A percentile compares a stretch with the other conserved stretches of the same genome.
These are phyloP conservation scores for Lactuca sativa DNA, from an alignment of 129 eudicot species.

Conservation along the genomic window DNA sequence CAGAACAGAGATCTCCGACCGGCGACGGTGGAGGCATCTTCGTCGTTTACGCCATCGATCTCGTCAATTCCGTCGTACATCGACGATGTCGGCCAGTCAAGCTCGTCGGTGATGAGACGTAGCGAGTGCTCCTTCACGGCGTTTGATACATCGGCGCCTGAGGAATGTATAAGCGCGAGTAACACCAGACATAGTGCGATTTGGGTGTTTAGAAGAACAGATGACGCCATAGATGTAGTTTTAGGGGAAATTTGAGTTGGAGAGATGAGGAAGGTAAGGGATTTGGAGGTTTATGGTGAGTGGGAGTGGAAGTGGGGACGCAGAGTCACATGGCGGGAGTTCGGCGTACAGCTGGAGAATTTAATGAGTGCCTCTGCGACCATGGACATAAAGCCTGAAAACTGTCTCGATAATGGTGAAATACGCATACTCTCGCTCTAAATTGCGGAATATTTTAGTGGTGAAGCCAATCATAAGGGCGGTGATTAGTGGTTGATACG, in stretches of 20 bases:
- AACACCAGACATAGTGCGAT: slow-evolving; percentile 12
- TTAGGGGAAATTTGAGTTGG: not conserved
- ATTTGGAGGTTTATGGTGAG: slow-evolving; percentile 12
- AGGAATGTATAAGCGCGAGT: slow-evolving; percentile 21
- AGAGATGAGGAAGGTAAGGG: not conserved
- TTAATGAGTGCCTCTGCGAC: slow-evolving; percentile 29
- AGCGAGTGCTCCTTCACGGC: not conserved
- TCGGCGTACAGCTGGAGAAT: slow-evolving; percentile 30
- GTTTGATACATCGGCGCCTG: slow-evolving; percentile 21
- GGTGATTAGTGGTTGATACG: slow-evolving; percentile 20
- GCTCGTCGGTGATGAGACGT: slow-evolving; percentile 17
- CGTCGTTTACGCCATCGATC: slow-evolving; percentile 18
- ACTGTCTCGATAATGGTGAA: slow-evolving; percentile 32
- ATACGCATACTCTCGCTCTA: not conserved
- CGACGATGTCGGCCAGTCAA: slow-evolving; percentile 31
- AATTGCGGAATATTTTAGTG: slow-evolving; percentile 2
- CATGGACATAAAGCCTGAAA: slow-evolving; percentile 11
- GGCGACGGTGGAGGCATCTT: not conserved
- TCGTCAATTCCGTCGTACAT: slow-evolving; percentile 27
- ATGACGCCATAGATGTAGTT: slow-evolving; percentile 30
- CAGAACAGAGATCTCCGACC: slow-evolving; percentile 61
- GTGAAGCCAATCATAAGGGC: not conserved
- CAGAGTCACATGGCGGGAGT: slow-evolving; percentile 43
- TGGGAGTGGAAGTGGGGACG: slow-evolving; percentile 18
- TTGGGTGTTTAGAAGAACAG: slow-evolving; percentile 5